Evolutionary conservation across 2,329 filamentous ascomycete species (phyloP).

Genomic region (Niveomyces coronatus): DNA sequence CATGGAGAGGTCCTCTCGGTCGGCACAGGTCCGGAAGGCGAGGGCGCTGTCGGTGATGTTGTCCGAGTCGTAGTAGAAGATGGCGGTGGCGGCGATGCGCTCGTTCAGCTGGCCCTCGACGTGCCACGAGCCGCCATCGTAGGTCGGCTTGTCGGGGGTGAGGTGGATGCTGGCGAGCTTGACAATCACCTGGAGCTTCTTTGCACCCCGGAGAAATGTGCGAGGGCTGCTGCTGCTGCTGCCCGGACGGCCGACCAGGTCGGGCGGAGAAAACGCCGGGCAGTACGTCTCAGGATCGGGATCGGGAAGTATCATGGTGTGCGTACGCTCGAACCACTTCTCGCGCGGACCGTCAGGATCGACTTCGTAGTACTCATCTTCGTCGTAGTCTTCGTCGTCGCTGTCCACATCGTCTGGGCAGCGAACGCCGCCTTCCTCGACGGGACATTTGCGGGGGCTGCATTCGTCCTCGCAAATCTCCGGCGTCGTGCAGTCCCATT

Average conservation of each 20-base stretch:
- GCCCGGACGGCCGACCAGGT: neutral
- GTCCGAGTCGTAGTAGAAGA: conserved; percentile 51
- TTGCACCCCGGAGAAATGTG: conserved; percentile 18
- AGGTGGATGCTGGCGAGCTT: conserved; percentile 53
- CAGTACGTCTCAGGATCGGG: conserved; percentile 16
- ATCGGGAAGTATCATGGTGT: conserved; percentile 14
- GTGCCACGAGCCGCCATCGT: conserved; percentile 44
- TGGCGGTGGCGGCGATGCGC: conserved; percentile 50
- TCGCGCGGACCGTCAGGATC: conserved; percentile 12
- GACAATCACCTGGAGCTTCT: conserved; percentile 48
- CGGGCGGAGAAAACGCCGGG: conserved; percentile 15
- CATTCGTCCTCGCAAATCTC: conserved; percentile 11
- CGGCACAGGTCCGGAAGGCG: conserved; percentile 35
- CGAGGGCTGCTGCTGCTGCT: conserved; percentile 17
- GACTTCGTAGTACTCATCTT: conserved; percentile 12
- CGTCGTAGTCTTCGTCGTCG: conserved; percentile 10
- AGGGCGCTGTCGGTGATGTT: conserved; percentile 47
- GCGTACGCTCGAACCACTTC: conserved; percentile 19
- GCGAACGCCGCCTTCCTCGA: conserved; percentile 17
- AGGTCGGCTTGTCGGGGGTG: conserved; percentile 45
- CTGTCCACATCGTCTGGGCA: conserved; percentile 13
- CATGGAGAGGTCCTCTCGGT: conserved; percentile 17
- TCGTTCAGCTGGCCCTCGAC: conserved; percentile 49
- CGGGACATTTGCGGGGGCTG: conserved; percentile 13
- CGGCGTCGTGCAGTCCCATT: neutral